Percentiles rank a stretch among this genome's conserved stretches.
These are phyloP conservation scores for Aspergillus sparsus DNA, from an alignment of 495 filamentous ascomycete genomes.

Conservation along the genomic window DNA sequence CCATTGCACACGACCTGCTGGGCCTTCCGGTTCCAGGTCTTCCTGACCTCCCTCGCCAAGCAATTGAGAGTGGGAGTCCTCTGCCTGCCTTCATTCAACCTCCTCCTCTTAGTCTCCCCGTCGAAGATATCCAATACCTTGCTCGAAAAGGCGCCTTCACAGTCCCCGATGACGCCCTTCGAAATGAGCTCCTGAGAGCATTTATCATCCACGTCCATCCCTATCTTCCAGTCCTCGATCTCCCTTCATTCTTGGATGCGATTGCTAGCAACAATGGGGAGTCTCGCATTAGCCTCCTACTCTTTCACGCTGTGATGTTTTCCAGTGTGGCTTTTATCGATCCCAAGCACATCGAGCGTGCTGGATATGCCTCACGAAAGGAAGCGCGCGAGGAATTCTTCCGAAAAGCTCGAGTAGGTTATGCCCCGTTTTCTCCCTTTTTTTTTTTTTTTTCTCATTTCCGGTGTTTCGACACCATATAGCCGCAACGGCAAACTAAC, in stretches of 20 bases:
- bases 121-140: conserved; percentile 49
- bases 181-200: conserved; percentile 61
- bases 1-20: conserved; percentile 15
- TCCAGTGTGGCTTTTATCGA: conserved; percentile 65
- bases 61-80: not conserved
- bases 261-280: conserved; percentile 53
- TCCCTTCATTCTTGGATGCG: conserved; percentile 58
- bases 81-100: conserved; percentile 9
- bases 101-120: not conserved
- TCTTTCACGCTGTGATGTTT: conserved; percentile 72
- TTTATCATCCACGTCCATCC: conserved; percentile 73
- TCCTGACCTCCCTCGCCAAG: not conserved
- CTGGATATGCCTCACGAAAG: conserved; percentile 62
- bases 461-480: not conserved
- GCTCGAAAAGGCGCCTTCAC: conserved; percentile 63
- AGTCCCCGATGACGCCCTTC: conserved; percentile 55
- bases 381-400: conserved; percentile 68
- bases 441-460: too few species aligned
- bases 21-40: conserved; percentile 2
- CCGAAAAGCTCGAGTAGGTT: conserved; percentile 54
- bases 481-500: not conserved
- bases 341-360: conserved; percentile 55
- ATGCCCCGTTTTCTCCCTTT: too few species aligned
- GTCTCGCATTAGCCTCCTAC: conserved; percentile 57
- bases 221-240: conserved; percentile 71